These are phyloP conservation scores for Shiraia sp. DNA, from an alignment of 2,329 filamentous ascomycete species.

Conservation along the genomic window DNA sequence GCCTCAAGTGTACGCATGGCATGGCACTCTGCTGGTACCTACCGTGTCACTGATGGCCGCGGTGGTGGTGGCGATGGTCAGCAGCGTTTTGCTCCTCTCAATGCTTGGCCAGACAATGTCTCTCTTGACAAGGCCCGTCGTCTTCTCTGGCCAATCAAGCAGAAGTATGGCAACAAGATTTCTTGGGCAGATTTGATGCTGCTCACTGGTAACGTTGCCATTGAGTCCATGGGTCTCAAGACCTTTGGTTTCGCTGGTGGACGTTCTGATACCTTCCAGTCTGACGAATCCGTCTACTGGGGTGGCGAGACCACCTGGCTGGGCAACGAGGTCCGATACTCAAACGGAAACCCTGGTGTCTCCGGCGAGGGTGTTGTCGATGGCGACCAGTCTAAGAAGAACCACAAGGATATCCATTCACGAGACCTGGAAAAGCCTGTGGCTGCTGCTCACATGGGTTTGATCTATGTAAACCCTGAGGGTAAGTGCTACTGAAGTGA, in stretches of 20 bases:
- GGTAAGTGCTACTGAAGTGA: slow-evolving; percentile 12
- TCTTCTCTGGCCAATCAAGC: slow-evolving; percentile 80
- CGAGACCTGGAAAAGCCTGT: slow-evolving; percentile 71
- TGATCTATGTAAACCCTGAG: slow-evolving; percentile 83
- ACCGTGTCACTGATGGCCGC: slow-evolving; percentile 74
- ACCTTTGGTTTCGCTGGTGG: slow-evolving; percentile 75
- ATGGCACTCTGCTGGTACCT: slow-evolving; percentile 80
- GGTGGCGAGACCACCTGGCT: slow-evolving; percentile 75
- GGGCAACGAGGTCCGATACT: slow-evolving; percentile 73
- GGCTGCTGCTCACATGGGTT: slow-evolving; percentile 71
- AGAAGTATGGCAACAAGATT: slow-evolving; percentile 82
- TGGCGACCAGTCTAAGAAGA: slow-evolving; percentile 37
- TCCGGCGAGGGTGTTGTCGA: slow-evolving; percentile 44
- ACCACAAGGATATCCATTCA: slow-evolving; percentile 47
- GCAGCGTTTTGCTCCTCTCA: slow-evolving; percentile 79
- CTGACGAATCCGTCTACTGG: slow-evolving; percentile 78
- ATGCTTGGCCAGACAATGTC: slow-evolving; percentile 81
- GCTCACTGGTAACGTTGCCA: slow-evolving; percentile 74
- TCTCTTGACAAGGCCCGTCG: slow-evolving; percentile 79
- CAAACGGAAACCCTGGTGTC: slow-evolving; percentile 54
- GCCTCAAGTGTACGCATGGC: slow-evolving; percentile 66
- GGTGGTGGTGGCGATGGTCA: slow-evolving; percentile 75
- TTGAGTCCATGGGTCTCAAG: slow-evolving; percentile 76
- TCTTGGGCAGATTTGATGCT: slow-evolving; percentile 77
- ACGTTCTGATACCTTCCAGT: slow-evolving; percentile 73